Conservation (phyloP, 2,329 filamentous ascomycete genomes). For the Macrophomina tecta region DNA sequence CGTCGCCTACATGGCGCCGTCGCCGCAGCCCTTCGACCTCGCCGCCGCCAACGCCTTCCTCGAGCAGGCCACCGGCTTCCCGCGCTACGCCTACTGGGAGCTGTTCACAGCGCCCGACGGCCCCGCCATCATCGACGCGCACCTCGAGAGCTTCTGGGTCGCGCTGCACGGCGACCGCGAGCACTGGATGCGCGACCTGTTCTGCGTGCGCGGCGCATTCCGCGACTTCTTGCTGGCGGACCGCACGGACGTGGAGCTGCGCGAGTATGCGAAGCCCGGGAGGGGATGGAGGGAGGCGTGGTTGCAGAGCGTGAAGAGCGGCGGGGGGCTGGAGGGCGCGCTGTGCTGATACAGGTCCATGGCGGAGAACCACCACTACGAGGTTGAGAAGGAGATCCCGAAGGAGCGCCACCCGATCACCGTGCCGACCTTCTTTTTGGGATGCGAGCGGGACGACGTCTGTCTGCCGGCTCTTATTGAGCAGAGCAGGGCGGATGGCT, state of each 20-base stretch:
- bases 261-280: conserved; percentile 40
- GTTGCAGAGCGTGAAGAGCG: conserved; percentile 42
- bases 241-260: conserved; percentile 31
- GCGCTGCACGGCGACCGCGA: conserved; percentile 42
- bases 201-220: conserved; percentile 46
- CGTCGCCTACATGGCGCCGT: conserved; percentile 45
- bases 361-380: conserved; percentile 36
- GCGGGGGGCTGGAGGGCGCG: conserved; percentile 44
- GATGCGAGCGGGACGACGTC: conserved; percentile 42
- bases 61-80: conserved; percentile 45
- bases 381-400: conserved; percentile 37
- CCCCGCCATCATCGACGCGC: conserved; percentile 46
- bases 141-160: conserved; percentile 48
- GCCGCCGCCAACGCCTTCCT: conserved; percentile 42
- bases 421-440: conserved; percentile 47
- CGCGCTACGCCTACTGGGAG: conserved; percentile 53
- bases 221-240: conserved; percentile 36
- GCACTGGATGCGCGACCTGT: conserved; percentile 44
- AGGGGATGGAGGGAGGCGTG: conserved; percentile 42
- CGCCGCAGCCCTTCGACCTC: conserved; percentile 48
- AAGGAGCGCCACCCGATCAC: conserved; percentile 36
- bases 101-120: conserved; percentile 50
- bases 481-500: conserved; percentile 34
- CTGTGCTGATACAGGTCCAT: conserved; percentile 48
- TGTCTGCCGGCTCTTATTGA: conserved; percentile 42